Evolutionary conservation across 2,329 filamentous ascomycete species (phyloP), one percentile per base, ranked within the genome.

Genomic region (Lizonia empirigonia): DNA sequence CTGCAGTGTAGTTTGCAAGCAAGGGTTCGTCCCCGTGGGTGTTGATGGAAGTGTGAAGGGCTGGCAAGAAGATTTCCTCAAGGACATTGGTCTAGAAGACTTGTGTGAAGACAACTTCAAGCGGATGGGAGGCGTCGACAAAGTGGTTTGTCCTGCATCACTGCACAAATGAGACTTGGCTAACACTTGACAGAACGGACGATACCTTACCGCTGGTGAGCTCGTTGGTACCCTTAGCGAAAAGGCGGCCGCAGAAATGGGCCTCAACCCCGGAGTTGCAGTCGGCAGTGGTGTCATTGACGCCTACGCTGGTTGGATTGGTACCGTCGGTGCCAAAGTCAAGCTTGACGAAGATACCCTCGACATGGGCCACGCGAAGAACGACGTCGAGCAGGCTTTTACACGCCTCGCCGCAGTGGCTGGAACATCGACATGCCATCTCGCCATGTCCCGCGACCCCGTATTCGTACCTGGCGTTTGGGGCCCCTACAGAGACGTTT

Each of bases 291-390:
- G 92, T 73, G 94, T 99, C 58, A 99, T 99, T 68, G 94, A 99
- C 72, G 94, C 94, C 15, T 99, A 99, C 68, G 94, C 94, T 53
- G 94, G 94, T 58, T 99, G 94, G 94, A 94, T 99, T 62, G 94
- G 94, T 55, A 97, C 94, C 1, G 94, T 99, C n/a, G 94, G 94
- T 51, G 93, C 94, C 54, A 97, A 97, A 74, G 90, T 97, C 63
- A 83, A 91, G 60, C 82, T 95, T 13, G 80, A 82, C 32, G 77
- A 80, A 50, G 84, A 88, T 48, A 82, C 88, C 38, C 81, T 93
- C 30, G 86, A 88, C 69, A 79, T 83, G 53, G 82, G 82, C 27
- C 80, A 82, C 4, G 82, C 89, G 1, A 86, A 88, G 68, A 95
- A 96, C 74, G 91, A 96, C 69, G 84, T 94, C n/a, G 84, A 88